Percentiles rank a stretch among this genome's conserved stretches.
These are phyloP conservation scores for Colletotrichum cereale DNA, from an alignment of 2,329 filamentous ascomycete genomes.

Conservation along the genomic window DNA sequence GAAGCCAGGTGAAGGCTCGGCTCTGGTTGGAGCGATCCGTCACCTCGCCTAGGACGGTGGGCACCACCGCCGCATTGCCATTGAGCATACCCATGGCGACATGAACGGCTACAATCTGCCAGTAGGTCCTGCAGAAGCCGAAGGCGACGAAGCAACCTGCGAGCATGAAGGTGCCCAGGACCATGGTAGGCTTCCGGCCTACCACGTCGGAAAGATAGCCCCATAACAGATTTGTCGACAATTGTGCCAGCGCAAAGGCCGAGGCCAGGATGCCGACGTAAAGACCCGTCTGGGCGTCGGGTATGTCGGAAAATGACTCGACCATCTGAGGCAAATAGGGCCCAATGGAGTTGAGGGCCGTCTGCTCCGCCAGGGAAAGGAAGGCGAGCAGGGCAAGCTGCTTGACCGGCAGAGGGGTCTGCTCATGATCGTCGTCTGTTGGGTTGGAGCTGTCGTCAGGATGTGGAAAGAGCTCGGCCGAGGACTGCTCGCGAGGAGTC, in stretches of 20 bases:
- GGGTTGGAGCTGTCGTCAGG: conserved; percentile 45
- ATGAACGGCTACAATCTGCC: conserved; percentile 89
- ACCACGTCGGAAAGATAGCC: conserved; percentile 84
- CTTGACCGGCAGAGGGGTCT: conserved; percentile 82
- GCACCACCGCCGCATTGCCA: conserved; percentile 94
- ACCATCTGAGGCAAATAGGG: conserved; percentile 97
- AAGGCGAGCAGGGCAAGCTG: conserved; percentile 89
- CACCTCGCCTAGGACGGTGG: conserved; percentile 93
- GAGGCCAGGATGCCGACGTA: conserved; percentile 94
- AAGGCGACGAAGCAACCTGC: conserved; percentile 86
- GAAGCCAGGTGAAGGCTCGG: conserved; percentile 91
- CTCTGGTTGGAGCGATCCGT: conserved; percentile 97
- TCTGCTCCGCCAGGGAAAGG: conserved; percentile 93
- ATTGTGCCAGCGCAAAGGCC: conserved; percentile 91
- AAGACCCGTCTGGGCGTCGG: conserved; percentile 77
- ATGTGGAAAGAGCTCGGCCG: conserved; percentile 46
- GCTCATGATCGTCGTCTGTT: conserved; percentile 57
- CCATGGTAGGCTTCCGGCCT: conserved; percentile 84
- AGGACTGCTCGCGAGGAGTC: conserved; percentile 66
- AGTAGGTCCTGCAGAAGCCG: conserved; percentile 85
- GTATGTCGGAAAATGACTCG: conserved; percentile 83
- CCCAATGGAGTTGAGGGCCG: conserved; percentile 94
- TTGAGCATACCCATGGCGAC: conserved; percentile 93
- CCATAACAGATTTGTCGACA: conserved; percentile 93
- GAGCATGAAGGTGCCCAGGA: conserved; percentile 86